Conservation (phyloP, 139 green algal genomes). For the Coccomyxa sp. region DNA sequence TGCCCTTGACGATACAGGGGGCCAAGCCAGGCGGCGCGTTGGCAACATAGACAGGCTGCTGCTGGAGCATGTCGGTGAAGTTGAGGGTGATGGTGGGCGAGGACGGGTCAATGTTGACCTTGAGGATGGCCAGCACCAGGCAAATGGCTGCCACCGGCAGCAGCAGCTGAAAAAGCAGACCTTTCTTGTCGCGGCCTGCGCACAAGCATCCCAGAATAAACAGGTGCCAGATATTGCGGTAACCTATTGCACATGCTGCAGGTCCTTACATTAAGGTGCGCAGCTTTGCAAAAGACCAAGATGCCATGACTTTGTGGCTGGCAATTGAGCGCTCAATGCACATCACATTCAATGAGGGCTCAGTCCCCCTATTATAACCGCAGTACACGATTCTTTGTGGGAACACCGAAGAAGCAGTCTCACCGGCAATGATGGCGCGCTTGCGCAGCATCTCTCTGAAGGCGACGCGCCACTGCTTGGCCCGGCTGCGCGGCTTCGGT, state of each 20-base stretch:
- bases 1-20: background rate
- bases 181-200: constrained; percentile 2
- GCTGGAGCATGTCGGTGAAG: background rate
- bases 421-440: constrained; percentile 3
- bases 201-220: too few species aligned
- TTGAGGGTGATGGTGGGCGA: background rate
- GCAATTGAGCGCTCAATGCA: too few species aligned
- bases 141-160: constrained; percentile 21
- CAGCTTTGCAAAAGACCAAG: too few species aligned
- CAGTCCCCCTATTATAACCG: too few species aligned
- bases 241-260: too few species aligned
- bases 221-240: too few species aligned
- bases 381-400: too few species aligned
- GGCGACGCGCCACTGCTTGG: background rate
- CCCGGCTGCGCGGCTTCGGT: too few species aligned
- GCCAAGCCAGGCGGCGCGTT: background rate
- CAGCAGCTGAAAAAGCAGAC: constrained; percentile 15
- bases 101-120: constrained; percentile 31
- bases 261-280: too few species aligned
- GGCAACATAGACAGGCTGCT: background rate
- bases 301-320: too few species aligned
- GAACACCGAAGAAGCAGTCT: background rate
- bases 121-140: constrained; percentile 23
- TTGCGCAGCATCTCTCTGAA: constrained; percentile 28
- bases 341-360: too few species aligned